Evolutionary conservation across 2,329 filamentous ascomycete species (phyloP).

Genomic region (Alternaria arborescens): DNA sequence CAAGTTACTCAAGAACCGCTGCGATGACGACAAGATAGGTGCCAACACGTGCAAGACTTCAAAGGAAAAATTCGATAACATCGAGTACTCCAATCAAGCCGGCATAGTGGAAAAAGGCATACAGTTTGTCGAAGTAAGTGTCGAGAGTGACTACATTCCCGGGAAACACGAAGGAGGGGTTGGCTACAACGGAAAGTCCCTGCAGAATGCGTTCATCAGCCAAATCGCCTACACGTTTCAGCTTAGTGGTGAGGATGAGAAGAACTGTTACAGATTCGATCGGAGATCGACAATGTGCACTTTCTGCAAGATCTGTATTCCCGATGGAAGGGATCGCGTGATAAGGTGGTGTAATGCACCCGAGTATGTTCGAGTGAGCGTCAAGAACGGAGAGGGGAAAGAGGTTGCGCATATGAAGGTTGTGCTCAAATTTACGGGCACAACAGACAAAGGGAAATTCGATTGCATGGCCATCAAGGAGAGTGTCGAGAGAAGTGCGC

Average conservation of each 20-base stretch:
- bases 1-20: not conserved
- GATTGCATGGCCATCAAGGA: slow-evolving; percentile 7
- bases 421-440: slow-evolving; percentile 3
- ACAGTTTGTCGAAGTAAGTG: not conserved
- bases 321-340: not conserved
- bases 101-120: not conserved
- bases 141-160: slow-evolving; percentile 1
- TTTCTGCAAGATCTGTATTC: not conserved
- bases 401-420: slow-evolving; percentile 9
- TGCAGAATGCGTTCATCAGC: slow-evolving; percentile 5
- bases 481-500: slow-evolving; percentile 1
- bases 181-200: not conserved
- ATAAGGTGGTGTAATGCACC: slow-evolving; percentile 13
- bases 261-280: slow-evolving; percentile 14
- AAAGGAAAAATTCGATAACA: not conserved
- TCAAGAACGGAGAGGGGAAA: not conserved
- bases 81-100: not conserved
- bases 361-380: slow-evolving; percentile 6
- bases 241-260: slow-evolving; percentile 4
- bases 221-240: slow-evolving; percentile 10
- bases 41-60: not conserved
- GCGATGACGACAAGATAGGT: not conserved
- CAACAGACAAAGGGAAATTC: slow-evolving; percentile 7
- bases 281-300: not conserved
- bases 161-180: not conserved